Base-by-base conservation (phyloP, 2,329 filamentous ascomycete species). In the Endothia cerciana region DNA sequence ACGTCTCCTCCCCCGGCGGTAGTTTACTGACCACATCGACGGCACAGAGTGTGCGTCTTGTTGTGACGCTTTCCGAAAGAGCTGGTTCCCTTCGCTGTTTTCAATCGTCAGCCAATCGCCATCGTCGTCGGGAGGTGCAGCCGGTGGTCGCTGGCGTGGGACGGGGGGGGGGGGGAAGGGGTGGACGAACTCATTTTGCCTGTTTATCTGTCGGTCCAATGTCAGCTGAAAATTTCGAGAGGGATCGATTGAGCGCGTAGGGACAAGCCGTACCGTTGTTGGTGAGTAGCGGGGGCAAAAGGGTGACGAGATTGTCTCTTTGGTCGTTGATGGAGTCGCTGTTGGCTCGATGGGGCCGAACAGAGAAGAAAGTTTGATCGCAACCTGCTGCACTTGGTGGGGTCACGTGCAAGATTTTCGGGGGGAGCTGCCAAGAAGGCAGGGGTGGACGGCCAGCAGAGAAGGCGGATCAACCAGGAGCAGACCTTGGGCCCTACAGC, bases 31-130 rank as follows among this genome's bases (percentile, higher is more conserved):
- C 93, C 94, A 89, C 93, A 97, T 86, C 94, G 94, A 89, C 94
- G 91, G 92, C 94, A 97, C 83, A 97, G 86, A 82, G 91, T 93
- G 90, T 97, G 94, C 87, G 93, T 93, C 90, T 69, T 68, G 56
- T 53, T 62, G 61, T 70, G 64, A 40, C 55, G 60, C 62, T 65
- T 66, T 65, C 63, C 63, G 67, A 69, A 69, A 63, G 65, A 65
- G 63, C 63, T 65, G 56, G 63, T 70, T 61, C 63, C 65, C 64
- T 70, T 69, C 68, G 69, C 67, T 69, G 57, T 65, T 58, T 30
- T 47, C 43, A 25, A 45, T 40, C 55, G 64, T 68, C 64, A 68
- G 66, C 64, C 41, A 64, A 69, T 68, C 64, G 64, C 65, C 53
- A 67, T 57, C 64, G 57, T 64, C 55, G 70, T 67, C 65, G 57